phyloP scores from a whole-genome alignment of 768 basidiomycete genomes.

The Boletus edulis region DNA sequence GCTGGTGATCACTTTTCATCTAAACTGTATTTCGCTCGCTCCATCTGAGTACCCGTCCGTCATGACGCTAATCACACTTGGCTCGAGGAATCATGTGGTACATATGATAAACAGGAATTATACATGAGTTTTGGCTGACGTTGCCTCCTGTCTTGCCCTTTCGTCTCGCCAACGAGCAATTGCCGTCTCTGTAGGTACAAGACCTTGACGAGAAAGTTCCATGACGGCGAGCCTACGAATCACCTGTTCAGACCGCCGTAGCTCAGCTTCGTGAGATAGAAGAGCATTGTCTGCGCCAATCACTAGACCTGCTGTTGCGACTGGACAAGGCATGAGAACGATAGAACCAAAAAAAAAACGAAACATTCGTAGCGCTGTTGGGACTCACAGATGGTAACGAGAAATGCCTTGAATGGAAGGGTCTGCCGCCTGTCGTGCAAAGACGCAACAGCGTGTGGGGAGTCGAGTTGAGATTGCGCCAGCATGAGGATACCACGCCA shows the following conservation, averaged over 20 bases:
- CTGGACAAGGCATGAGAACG: slow-evolving; percentile 32
- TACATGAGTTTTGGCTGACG: slow-evolving; percentile 2
- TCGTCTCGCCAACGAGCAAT: slow-evolving; percentile 76
- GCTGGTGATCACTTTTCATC: slow-evolving; percentile 1
- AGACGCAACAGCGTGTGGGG: neutral
- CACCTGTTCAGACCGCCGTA: slow-evolving; percentile 64
- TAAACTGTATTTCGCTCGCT: slow-evolving; percentile 19
- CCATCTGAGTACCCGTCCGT: neutral
- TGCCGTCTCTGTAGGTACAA: slow-evolving; percentile 80
- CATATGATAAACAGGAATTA: slow-evolving; percentile 7
- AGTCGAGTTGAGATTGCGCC: neutral
- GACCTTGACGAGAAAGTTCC: slow-evolving; percentile 70
- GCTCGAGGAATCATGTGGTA: slow-evolving; percentile 5
- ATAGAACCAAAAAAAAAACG: neutral
- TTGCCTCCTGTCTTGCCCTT: slow-evolving; percentile 23
- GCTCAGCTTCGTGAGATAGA: slow-evolving; percentile 61
- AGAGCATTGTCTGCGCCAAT: slow-evolving; percentile 77
- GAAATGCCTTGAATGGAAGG: slow-evolving; percentile 75
- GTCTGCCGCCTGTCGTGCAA: slow-evolving; percentile 61
- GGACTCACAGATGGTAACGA: slow-evolving; percentile 66
- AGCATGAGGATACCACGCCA: neutral
- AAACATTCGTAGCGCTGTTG: too few relatives aligned
- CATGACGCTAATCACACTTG: neutral
- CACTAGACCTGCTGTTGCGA: slow-evolving; percentile 65
- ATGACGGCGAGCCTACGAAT: slow-evolving; percentile 71